A percentile compares a stretch with the other conserved stretches of the same genome.
These are phyloP conservation scores for Aspergillus sergii DNA, from an alignment of 2,329 filamentous ascomycete genomes.

Conservation along the genomic window DNA sequence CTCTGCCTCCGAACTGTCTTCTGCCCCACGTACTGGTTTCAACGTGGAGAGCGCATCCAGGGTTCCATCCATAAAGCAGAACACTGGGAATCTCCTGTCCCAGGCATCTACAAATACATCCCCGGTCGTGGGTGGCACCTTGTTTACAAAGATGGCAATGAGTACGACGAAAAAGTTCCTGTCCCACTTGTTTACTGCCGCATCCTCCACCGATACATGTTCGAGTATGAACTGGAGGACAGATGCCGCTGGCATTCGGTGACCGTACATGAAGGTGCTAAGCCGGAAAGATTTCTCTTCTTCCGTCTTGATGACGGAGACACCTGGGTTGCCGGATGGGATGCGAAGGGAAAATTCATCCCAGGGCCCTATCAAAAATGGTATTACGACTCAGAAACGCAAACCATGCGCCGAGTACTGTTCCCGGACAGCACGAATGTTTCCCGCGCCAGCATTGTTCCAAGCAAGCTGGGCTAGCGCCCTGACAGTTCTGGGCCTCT, in stretches of 20 bases:
- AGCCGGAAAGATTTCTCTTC: slow-evolving; percentile 46
- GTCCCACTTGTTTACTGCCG: slow-evolving; percentile 50
- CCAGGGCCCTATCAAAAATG: slow-evolving; percentile 54
- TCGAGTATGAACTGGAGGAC: slow-evolving; percentile 51
- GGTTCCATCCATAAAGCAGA: slow-evolving; percentile 47
- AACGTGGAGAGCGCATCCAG: slow-evolving; percentile 40
- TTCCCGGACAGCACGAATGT: slow-evolving; percentile 39
- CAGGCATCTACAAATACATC: slow-evolving; percentile 54
- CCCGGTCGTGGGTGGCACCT: slow-evolving; percentile 55
- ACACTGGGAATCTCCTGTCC: slow-evolving; percentile 52
- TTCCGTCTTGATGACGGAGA: slow-evolving; percentile 53
- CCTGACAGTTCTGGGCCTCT: not conserved
- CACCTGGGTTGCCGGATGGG: slow-evolving; percentile 55
- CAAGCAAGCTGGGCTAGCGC: slow-evolving; percentile 26
- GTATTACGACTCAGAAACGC: slow-evolving; percentile 47
- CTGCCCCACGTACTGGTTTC: slow-evolving; percentile 54
- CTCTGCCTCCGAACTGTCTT: slow-evolving; percentile 52
- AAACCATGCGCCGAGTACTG: slow-evolving; percentile 36
- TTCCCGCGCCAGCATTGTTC: slow-evolving; percentile 38
- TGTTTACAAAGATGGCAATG: slow-evolving; percentile 41
- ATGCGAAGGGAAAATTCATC: slow-evolving; percentile 52
- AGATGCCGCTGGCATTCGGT: slow-evolving; percentile 49
- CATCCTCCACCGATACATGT: slow-evolving; percentile 52
- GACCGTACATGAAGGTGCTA: slow-evolving; percentile 39
- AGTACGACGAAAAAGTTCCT: slow-evolving; percentile 37